Base-by-base conservation (phyloP, 225 moss, liverwort and hornwort species). In the Pleurozium schreberi region DNA sequence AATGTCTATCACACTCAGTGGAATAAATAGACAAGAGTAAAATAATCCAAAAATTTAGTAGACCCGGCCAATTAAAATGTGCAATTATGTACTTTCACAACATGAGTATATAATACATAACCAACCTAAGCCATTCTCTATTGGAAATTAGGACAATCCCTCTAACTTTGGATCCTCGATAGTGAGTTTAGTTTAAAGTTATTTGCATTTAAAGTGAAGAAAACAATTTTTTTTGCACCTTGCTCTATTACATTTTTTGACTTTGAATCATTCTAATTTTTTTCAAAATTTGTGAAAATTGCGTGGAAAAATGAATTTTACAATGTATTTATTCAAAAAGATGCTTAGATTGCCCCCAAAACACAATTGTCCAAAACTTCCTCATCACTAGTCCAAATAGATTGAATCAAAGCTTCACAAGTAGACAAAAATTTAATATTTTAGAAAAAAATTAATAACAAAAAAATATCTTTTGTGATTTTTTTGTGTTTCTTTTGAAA, bases 161-260 rank as follows among this genome's bases (percentile, higher is more conserved):
- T 69, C 13, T n/a, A n/a, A n/a, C n/a, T 0, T 22, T n/a, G 4
- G 12, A 68, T 68, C 6, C 4, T 2, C n/a, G 6, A 2, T 4
- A n/a, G 0, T 7, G n/a, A 68, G n/a, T 68, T n/a, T 68, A 12
- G 2, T 22, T n/a, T 68, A 22, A 12, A 3, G 5, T 5, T 42
- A 26, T 27, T 42, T 70, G 42, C 27, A 70, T 70, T 26, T 26
- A 27, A 26, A 42, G 8, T 42, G 1, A 70, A 70, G 1, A 8
- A 27, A 71, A 43, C 9, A 71, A 43, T 0, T 27, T 27, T 43
- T 36, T 27, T 43, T 27, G 15, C 26, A 70, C 26, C 15, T 42
- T 42, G 3, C 5, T 25, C 5, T 12, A 13, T 5, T 14, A 14
- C 2, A 42, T 0, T 1, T 25, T 8, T 14, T 25, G 14, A 8